phyloP scores from a whole-genome alignment of 2,329 filamentous ascomycete species.

The Leptographium flavum region DNA sequence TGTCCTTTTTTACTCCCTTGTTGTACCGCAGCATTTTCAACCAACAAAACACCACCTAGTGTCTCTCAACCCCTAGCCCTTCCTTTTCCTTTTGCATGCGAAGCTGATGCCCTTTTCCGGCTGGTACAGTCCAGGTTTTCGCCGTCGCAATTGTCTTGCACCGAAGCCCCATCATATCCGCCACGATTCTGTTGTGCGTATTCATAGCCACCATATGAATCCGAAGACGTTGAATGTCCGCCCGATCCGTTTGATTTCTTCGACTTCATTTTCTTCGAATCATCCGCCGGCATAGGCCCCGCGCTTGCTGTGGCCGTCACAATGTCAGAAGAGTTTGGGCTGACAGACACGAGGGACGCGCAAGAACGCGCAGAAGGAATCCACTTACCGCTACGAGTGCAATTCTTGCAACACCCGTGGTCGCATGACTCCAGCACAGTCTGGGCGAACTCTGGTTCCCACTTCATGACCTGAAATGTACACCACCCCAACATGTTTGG shows the following conservation, averaged over 20 bases:
- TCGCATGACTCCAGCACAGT: slow-evolving; percentile 30
- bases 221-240: background rate
- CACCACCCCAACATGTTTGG: slow-evolving; percentile 41
- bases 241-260: background rate
- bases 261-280: slow-evolving; percentile 4
- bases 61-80: too few species aligned
- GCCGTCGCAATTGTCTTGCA: background rate
- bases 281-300: slow-evolving; percentile 8
- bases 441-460: slow-evolving; percentile 18
- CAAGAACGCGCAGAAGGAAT: too few species aligned
- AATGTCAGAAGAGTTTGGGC: background rate
- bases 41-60: background rate
- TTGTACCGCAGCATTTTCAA: too few species aligned
- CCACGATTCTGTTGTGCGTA: background rate
- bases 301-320: slow-evolving; percentile 5
- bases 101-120: background rate
- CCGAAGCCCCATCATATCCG: background rate
- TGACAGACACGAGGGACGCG: background rate
- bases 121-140: background rate
- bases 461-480: slow-evolving; percentile 19
- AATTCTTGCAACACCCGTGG: slow-evolving; percentile 37
- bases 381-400: slow-evolving; percentile 29
- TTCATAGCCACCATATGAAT: background rate
- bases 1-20: too few species aligned
- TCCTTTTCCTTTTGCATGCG: background rate